Evolutionary conservation across 179 eudicot genomes (phyloP).

Genomic region (Heliamphora pulchella): DNA sequence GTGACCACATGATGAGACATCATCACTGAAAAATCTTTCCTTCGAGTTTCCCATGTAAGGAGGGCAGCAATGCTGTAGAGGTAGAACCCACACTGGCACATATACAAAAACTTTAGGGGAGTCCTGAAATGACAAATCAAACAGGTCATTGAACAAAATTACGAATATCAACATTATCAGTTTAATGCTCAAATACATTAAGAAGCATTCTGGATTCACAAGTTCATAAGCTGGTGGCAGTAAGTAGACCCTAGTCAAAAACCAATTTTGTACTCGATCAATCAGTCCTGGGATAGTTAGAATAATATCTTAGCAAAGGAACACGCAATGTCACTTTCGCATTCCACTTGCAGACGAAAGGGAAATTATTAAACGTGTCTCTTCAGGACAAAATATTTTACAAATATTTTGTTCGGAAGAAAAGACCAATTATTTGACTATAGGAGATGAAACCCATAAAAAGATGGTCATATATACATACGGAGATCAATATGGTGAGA

Average conservation of each 20-base stretch:
- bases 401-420: neutral
- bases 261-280: neutral
- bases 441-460: neutral
- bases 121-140: conserved; percentile 46
- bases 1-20: conserved; percentile 96
- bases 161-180: neutral
- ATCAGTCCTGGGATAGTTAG: neutral
- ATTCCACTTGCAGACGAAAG: neutral
- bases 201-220: neutral
- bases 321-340: neutral
- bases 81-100: conserved; percentile 96
- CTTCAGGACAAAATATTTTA: neutral
- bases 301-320: conserved; percentile 1
- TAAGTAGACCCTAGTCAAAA: neutral
- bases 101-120: conserved; percentile 67
- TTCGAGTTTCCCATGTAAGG: conserved; percentile 87
- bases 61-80: conserved; percentile 84
- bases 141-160: neutral
- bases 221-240: neutral
- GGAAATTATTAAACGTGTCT: neutral
- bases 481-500: neutral
- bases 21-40: conserved; percentile 94
- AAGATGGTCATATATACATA: neutral
- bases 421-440: neutral
- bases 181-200: neutral